Percentiles rank a stretch among this genome's conserved stretches.
Evolutionary conservation across 768 basidiomycete genomes (phyloP).

Genomic region (Clathrus columnatus): DNA sequence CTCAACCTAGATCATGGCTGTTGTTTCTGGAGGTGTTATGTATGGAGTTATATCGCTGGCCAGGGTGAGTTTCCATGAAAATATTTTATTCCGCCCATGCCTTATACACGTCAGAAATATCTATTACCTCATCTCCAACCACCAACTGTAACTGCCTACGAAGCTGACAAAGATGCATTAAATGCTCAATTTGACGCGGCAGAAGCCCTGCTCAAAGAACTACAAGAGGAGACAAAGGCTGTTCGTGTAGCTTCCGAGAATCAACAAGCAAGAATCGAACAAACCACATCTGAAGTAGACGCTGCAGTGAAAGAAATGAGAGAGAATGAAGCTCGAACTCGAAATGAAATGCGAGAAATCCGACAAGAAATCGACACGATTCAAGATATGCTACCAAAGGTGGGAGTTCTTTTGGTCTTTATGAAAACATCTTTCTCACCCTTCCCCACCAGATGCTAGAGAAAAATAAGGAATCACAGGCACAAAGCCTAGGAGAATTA

Average conservation of each 20-base stretch:
- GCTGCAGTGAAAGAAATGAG: constrained; percentile 64
- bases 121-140: constrained; percentile 85
- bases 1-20: constrained; percentile 70
- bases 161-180: constrained; percentile 76
- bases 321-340: constrained; percentile 66
- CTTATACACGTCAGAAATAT: constrained; percentile 57
- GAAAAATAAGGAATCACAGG: constrained; percentile 80
- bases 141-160: constrained; percentile 80
- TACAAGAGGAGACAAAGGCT: constrained; percentile 67
- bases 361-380: constrained; percentile 86
- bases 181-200: constrained; percentile 86
- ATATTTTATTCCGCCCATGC: background rate
- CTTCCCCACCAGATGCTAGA: constrained; percentile 76
- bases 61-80: constrained; percentile 38
- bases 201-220: constrained; percentile 69
- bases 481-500: constrained; percentile 73
- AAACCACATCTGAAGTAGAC: constrained; percentile 65
- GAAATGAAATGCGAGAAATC: constrained; percentile 86
- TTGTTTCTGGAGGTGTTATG: constrained; percentile 77
- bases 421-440: constrained; percentile 3
- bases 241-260: constrained; percentile 67
- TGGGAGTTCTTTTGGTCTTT: constrained; percentile 25
- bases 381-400: constrained; percentile 90
- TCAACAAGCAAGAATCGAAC: constrained; percentile 64
- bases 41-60: constrained; percentile 78